Conservation (phyloP, 1,284 basidiomycete species). For the Puccinia coronata region DNA sequence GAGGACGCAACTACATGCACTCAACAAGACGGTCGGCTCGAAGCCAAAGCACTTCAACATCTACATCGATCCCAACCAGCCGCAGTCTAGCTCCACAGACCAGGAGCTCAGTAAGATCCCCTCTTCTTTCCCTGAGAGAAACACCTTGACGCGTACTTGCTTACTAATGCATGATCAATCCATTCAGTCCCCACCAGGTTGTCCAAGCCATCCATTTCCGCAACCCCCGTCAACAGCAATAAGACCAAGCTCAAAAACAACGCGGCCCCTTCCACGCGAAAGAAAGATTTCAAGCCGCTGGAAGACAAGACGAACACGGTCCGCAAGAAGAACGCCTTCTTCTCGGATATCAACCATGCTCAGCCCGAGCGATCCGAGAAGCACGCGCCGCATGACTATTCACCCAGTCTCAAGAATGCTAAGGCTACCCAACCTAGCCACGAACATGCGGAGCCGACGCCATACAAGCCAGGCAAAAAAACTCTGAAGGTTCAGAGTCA, state of each 20-base stretch:
- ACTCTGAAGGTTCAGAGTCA: not conserved
- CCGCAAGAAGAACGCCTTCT: not conserved
- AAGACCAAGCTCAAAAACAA: not conserved
- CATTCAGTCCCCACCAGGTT: not conserved
- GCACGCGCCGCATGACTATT: not conserved
- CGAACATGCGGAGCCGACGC: not conserved
- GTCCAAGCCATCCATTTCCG: not conserved
- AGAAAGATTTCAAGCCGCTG: not conserved
- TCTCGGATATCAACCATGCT: not conserved
- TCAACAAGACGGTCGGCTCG: not conserved
- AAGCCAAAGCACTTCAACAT: slow-evolving; percentile 12
- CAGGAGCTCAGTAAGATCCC: not conserved
- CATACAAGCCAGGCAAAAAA: not conserved
- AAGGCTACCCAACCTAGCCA: not conserved
- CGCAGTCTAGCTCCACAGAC: too few relatives aligned
- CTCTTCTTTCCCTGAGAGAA: not conserved
- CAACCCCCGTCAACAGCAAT: not conserved
- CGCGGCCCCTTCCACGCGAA: not conserved
- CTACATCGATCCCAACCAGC: slow-evolving; percentile 4
- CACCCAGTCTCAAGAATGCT: not conserved
- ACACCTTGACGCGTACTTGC: not conserved
- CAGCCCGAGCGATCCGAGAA: not conserved
- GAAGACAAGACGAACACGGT: slow-evolving; percentile 17
- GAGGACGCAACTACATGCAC: not conserved
- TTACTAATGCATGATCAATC: not conserved